Conservation (phyloP, 2,329 filamentous ascomycete genomes). For the Cercospora janseana region DNA sequence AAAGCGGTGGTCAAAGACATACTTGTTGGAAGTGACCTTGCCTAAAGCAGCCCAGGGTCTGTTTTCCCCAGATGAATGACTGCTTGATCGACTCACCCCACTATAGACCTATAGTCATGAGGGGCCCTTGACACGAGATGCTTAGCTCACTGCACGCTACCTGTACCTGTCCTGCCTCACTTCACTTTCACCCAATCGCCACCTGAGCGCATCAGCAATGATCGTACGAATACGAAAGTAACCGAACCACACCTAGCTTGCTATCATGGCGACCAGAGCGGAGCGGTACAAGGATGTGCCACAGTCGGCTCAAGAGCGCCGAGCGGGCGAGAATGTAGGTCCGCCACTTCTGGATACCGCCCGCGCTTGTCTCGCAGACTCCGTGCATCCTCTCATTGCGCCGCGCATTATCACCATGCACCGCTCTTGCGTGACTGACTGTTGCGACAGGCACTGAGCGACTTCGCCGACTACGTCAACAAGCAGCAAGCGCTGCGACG, state of each 20-base stretch:
- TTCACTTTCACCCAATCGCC: neutral
- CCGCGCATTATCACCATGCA: too few species aligned
- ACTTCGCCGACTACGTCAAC: slow-evolving; percentile 97
- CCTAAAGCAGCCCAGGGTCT: slow-evolving; percentile 1
- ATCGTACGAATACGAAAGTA: slow-evolving; percentile 18
- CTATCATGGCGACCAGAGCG: slow-evolving; percentile 35
- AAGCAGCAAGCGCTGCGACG: slow-evolving; percentile 76
- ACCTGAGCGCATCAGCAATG: slow-evolving; percentile 12
- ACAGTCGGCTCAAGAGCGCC: slow-evolving; percentile 71
- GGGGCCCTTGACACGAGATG: neutral
- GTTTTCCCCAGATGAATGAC: slow-evolving; percentile 4
- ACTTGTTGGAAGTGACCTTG: too few species aligned
- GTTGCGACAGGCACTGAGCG: slow-evolving; percentile 68
- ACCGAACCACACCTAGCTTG: slow-evolving; percentile 10
- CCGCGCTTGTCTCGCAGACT: neutral
- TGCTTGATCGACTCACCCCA: slow-evolving; percentile 9
- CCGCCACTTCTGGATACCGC: neutral
- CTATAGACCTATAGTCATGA: neutral
- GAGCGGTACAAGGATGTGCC: slow-evolving; percentile 39
- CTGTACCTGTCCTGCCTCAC: slow-evolving; percentile 5
- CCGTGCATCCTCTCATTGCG: neutral
- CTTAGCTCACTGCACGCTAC: neutral
- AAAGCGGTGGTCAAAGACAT: slow-evolving; percentile 6
- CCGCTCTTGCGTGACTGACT: neutral
- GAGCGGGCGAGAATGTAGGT: slow-evolving; percentile 79